Evolutionary conservation across 306 rosid genomes (phyloP).

Genomic region (Prunus mira): DNA sequence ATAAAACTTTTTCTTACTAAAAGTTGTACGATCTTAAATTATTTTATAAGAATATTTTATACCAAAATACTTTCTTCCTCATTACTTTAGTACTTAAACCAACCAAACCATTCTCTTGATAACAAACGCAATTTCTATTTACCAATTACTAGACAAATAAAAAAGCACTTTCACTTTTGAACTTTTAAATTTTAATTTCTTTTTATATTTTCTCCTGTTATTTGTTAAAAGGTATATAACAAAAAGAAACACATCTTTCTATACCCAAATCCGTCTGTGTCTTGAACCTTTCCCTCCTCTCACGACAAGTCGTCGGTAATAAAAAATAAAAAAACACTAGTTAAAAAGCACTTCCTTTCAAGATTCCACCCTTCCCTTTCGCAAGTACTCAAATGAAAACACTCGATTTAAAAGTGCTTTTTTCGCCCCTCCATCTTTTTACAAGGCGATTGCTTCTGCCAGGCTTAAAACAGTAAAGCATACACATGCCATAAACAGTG

Average conservation of each 20-base stretch:
- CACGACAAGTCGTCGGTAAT: not conserved
- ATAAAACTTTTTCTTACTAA: too few relatives aligned
- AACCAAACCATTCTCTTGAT: too few relatives aligned
- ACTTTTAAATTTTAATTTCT: too few relatives aligned
- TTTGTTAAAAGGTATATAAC: not conserved
- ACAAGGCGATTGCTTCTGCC: constrained; percentile 10
- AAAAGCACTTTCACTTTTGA: too few relatives aligned
- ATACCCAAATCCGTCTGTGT: constrained; percentile 22
- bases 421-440: constrained; percentile 10
- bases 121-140: too few relatives aligned
- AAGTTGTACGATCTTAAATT: too few relatives aligned
- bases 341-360: constrained; percentile 21
- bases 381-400: not conserved
- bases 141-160: too few relatives aligned
- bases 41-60: too few relatives aligned
- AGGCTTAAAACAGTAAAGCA: constrained; percentile 27
- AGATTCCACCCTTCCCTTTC: constrained; percentile 14
- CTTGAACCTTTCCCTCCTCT: not conserved
- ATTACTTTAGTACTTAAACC: too few relatives aligned
- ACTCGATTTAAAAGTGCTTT: not conserved
- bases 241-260: constrained; percentile 18
- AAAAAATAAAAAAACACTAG: not conserved
- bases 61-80: too few relatives aligned
- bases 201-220: too few relatives aligned
- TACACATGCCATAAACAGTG: constrained; percentile 25